Base-by-base conservation (phyloP, 108 stramenopile genomes). In the Chaetoceros tenuissimus region DNA sequence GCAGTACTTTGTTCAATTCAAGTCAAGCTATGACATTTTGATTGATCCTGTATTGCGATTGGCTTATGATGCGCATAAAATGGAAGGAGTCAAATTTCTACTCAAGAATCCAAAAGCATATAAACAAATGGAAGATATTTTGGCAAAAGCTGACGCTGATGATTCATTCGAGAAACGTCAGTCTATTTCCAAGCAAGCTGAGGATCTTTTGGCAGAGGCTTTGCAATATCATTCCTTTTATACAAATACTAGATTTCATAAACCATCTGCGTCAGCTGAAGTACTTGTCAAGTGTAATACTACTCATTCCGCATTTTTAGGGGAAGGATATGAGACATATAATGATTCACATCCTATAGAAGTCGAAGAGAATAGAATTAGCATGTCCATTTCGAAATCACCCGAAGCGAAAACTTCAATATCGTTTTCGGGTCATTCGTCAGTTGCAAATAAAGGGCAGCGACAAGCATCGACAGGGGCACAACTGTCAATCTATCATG, bases 21-120 rank as follows among this genome's bases (percentile, higher is more conserved):
- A 40, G 13, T 23, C 48, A 1, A 28, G 25, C 43, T 60, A 81
- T 56, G 80, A 81, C 47, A 58, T 81, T 18, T 66, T 81, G 59
- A 63, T 60, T 3, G 80, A 81, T 63, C 76, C 80, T 16, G 73
- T 81, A 3, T 62, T 77, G 22, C 55, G 80, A 31, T 49, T 72
- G 52, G 57, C 67, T 1, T 81, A 81, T 59, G 80, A 81, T 54
- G 20, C 67, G 19, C 59, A 62, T 48, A 73, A 75, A 29, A 54
- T 67, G 18, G 48, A 64, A 23, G 75, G 71, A 7, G 76, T 77
- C 1, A 45, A 55, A 5, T 52, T 80, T 44, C 31, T 80, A n/a
- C 49, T 24, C 49, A 51, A 51, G 49, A 51, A 16, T 51, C 8
- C 25, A 8, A 16, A 55, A 54, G 47, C 27, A 62, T 46, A 57